A percentile compares a stretch with the other conserved stretches of the same genome.
Conservation (phyloP, 495 filamentous ascomycete species). For the Hyaloscypha bicolor region DNA sequence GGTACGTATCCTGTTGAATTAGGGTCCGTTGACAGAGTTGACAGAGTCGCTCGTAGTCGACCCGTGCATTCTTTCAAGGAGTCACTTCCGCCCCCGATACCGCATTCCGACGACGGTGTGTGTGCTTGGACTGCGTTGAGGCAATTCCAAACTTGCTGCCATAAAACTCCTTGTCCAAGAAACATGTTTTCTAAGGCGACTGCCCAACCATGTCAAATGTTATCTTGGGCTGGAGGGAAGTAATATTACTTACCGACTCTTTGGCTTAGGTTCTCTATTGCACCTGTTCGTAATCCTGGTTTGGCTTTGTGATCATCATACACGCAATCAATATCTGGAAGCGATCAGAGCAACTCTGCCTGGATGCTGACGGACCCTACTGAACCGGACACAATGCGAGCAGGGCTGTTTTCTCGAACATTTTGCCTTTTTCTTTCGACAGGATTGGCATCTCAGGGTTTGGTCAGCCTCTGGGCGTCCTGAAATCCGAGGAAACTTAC, state of each 20-base stretch:
- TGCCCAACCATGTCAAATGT: neutral
- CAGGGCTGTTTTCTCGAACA: slow-evolving; percentile 18
- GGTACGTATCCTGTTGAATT: neutral
- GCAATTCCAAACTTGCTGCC: slow-evolving; percentile 32
- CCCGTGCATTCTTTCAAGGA: slow-evolving; percentile 17
- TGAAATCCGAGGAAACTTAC: too few species aligned
- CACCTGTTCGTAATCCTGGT: slow-evolving; percentile 23
- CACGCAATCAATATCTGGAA: too few species aligned
- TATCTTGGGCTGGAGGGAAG: too few species aligned
- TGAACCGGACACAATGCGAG: slow-evolving; percentile 11
- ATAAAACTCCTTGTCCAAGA: slow-evolving; percentile 31
- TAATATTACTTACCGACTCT: slow-evolving; percentile 6
- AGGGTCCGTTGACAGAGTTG: slow-evolving; percentile 1
- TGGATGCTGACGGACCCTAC: slow-evolving; percentile 9
- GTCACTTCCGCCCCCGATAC: neutral
- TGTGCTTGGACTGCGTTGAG: neutral
- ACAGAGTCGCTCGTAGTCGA: slow-evolving; percentile 23
- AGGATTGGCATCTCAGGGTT: slow-evolving; percentile 17
- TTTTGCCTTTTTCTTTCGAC: slow-evolving; percentile 21
- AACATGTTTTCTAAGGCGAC: slow-evolving; percentile 23
- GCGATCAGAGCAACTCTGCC: neutral
- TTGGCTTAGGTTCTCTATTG: slow-evolving; percentile 19
- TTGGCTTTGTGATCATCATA: neutral
- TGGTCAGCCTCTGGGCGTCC: too few species aligned
- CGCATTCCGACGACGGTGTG: neutral